A percentile compares a stretch with the other conserved stretches of the same genome.
phyloP scores from a whole-genome alignment of 176 grass and related monocot genomes.

The Sorghum bicolor region Sorghum_bicolor_NCBIv3 NC_012870.2:69047001-69047500 shows the following conservation, averaged over 20 bases:
- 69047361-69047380: neutral
- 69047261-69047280: no score
- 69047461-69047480: neutral
- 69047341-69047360: neutral
- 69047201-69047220: neutral
- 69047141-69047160: neutral
- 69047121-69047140: neutral
- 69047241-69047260: neutral
- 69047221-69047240: neutral
- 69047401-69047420: neutral
- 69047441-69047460: neutral
- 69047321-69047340: neutral
- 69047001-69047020: neutral
- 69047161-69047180: neutral
- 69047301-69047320: no score
- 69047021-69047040: neutral
- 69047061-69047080: neutral
- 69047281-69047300: constrained; percentile 11
- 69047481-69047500: neutral
- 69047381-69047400: neutral
- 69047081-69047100: neutral
- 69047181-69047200: neutral
- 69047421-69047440: neutral
- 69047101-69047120: no score
- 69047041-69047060: constrained; percentile 52